Evolutionary conservation across 345 rosid species (phyloP), one percentile per base, ranked within the genome.

Genomic region (Toxicodendron radicans): DNA sequence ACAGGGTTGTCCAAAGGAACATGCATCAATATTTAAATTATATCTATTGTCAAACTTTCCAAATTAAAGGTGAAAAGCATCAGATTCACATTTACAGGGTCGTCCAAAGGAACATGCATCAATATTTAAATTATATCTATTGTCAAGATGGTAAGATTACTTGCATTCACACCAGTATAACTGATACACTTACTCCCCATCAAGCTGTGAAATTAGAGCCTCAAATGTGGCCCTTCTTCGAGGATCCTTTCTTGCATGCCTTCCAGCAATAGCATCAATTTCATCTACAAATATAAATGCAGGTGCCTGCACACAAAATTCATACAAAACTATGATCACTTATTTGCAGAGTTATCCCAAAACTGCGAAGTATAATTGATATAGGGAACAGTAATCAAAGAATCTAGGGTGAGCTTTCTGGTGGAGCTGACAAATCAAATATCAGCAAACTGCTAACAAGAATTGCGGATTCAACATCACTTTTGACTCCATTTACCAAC

Each of bases 211-310:
- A 73, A 91, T 83, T 68, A 95, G 82, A 70, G 99, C 97, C 83
- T 91, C 95, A 83, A 91, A 92, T 52, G 97, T 91, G 58, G 92
- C 92, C 83, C 92, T 86, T 75, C 95, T 86, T 43, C 91, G 85
- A 48, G 94, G 93, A 87, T 95, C 97, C 80, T 88, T 92, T 75
- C 90, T 88, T 35, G 94, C 92, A 82, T 91, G 97, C 80, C 90
- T 89, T 83, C 99, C 99, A 70, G 97, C 97, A 80, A 95, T 92
- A 48, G 99, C 99, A 85, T 95, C 99, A 66, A 95, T 86, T 85
- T 95, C 99, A 82, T 95, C 99, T 79, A 95, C 91, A 87, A 92
- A 95, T 75, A 95, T 90, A 87, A 95, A 95, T 33, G 89, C 87
- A 75, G 99, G 99, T 73, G 99, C 99, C 99, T 95, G 83, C 78